phyloP scores from a whole-genome alignment of 2,329 filamentous ascomycete species.

The Diaporthe velutina region DNA sequence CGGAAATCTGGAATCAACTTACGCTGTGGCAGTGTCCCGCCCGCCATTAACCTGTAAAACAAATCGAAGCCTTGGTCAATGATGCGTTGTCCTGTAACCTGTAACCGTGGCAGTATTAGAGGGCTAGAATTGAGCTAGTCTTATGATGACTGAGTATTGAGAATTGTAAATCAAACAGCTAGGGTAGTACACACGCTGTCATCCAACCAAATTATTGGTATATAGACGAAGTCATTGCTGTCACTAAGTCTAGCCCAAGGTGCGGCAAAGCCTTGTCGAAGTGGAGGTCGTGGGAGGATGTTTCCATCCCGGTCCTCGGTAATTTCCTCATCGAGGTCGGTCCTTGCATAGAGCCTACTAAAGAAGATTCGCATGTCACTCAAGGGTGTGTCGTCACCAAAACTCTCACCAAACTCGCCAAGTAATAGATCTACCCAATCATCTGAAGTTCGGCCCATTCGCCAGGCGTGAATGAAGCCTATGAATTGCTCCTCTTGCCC shows the following conservation, averaged over 20 bases:
- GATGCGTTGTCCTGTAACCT: not conserved
- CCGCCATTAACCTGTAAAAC: not conserved
- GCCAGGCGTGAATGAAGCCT: not conserved
- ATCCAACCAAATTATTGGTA: not conserved
- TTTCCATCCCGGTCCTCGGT: too few species aligned
- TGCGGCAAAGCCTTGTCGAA: not conserved
- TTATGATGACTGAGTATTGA: too few species aligned
- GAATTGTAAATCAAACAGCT: too few species aligned
- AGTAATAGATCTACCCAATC: not conserved
- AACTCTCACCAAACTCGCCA: too few species aligned
- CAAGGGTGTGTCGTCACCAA: too few species aligned
- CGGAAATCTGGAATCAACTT: not conserved
- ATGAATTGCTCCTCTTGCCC: not conserved
- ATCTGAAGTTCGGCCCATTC: not conserved
- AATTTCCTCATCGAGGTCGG: too few species aligned
- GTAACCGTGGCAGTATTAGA: not conserved
- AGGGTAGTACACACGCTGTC: not conserved
- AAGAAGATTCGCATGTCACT: not conserved
- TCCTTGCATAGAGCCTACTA: too few species aligned
- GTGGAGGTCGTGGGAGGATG: too few species aligned
- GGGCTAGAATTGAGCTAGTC: too few species aligned
- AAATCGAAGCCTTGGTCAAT: constrained; percentile 8
- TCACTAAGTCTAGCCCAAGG: not conserved
- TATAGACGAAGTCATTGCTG: not conserved
- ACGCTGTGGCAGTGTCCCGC: not conserved